Base-by-base conservation (phyloP, 805 yeast species). In the Blastobotrys parvus region DNA sequence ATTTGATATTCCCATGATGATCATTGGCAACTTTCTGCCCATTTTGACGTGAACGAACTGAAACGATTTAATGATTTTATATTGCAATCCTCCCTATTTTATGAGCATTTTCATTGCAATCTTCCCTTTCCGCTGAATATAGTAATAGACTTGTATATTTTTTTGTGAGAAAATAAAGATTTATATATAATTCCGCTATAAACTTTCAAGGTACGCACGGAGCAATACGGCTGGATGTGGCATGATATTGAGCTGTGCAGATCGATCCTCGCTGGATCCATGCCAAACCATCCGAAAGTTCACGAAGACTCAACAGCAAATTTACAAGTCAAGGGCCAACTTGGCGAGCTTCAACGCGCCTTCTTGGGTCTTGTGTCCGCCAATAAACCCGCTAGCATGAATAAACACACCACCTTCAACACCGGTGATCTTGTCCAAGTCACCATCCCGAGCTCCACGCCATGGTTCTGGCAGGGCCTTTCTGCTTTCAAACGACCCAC, bases 391-490 rank as follows among this genome's bases (percentile, higher is more conserved):
- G 34, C 95, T 54, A 35, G 97, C 96, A 56, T 92, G 98, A 45
- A 92, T 78, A 59, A 92, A 92, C 17, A 89, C 77, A 60, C 96
- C 85, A 6, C 85, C 95, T 25, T 76, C 78, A 43, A 92, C 75
- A n/a, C 94, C 96, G 29, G 87, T 69, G 52, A 73, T 67, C 51
- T 78, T 69, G 52, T 83, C 75, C 53, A 92, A 72, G 32, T 71
- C 83, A 23, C 84, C 90, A 60, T 92, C 98, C 60, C 98, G 78
- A 38, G 89, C 67, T n/a, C 98, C 98, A 69, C 98, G 77, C 87
- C 95, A 84, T 16, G 77, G 74, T 62, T 84, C 92, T 11, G 96
- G 97, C 46, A 92, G 71, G 23, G 95, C 82, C 62, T 76, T 75
- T 67, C 98, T 78, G 59, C 86, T 84, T 49, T 79, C 83, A 59